Percentiles rank a stretch among this genome's conserved stretches.
phyloP scores from a whole-genome alignment of 257 asterid species.

The Solanum pimpinellifolium region DNA sequence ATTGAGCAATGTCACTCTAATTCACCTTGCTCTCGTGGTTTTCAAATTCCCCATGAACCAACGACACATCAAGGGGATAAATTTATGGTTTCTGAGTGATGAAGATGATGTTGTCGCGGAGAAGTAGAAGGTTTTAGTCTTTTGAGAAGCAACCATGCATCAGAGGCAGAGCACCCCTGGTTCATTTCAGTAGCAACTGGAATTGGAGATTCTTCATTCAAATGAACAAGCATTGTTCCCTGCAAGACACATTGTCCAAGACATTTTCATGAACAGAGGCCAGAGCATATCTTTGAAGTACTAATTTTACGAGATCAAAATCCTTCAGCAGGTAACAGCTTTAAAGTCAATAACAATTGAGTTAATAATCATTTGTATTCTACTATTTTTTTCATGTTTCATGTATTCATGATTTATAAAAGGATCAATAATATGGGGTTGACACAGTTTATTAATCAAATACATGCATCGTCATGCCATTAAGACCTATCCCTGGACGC shows the following conservation, averaged over 20 bases:
- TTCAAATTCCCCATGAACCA: neutral
- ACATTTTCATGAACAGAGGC: neutral
- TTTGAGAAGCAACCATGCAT: slow-evolving; percentile 57
- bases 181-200: slow-evolving; percentile 77
- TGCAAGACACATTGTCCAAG: slow-evolving; percentile 7
- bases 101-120: slow-evolving; percentile 7
- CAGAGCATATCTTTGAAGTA: neutral
- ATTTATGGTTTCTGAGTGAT: slow-evolving; percentile 19
- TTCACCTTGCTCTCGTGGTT: neutral
- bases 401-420: neutral
- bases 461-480: neutral
- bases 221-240: slow-evolving; percentile 71
- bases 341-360: neutral
- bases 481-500: neutral
- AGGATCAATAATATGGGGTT: neutral
- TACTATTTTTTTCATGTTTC: neutral
- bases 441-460: neutral
- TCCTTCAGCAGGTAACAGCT: neutral
- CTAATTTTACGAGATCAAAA: neutral
- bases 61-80: slow-evolving; percentile 29
- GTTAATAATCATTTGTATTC: neutral
- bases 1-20: neutral
- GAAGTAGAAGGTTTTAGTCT: slow-evolving; percentile 34
- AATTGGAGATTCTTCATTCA: slow-evolving; percentile 23
- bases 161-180: slow-evolving; percentile 65